Conservation (phyloP, 2,329 filamentous ascomycete genomes). For the Nectriaceae sp. region DNA sequence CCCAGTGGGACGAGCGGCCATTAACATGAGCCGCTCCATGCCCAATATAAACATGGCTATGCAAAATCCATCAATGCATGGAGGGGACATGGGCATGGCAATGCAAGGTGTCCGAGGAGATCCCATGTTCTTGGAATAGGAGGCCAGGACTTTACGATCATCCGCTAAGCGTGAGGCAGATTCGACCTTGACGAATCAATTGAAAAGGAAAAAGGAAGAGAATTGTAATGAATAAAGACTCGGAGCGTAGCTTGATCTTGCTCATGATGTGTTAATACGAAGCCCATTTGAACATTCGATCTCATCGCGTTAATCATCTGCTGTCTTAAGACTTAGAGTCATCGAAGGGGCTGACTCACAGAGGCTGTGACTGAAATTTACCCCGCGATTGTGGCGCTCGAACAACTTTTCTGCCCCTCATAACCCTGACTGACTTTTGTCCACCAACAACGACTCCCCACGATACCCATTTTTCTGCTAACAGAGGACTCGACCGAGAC, state of each 20-base stretch:
- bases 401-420: conserved; percentile 30
- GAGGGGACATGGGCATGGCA: conserved; percentile 45
- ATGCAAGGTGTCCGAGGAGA: conserved; percentile 50
- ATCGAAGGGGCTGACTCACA: conserved; percentile 19
- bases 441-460: conserved; percentile 22
- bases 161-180: neutral
- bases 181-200: too few species aligned
- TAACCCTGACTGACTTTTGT: conserved; percentile 27
- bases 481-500: conserved; percentile 12
- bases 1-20: conserved; percentile 37
- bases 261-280: conserved; percentile 37
- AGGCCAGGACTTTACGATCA: conserved; percentile 3
- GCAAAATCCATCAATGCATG: conserved; percentile 40
- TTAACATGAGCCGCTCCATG: conserved; percentile 47
- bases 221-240: conserved; percentile 34
- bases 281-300: conserved; percentile 12
- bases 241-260: conserved; percentile 22
- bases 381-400: conserved; percentile 33
- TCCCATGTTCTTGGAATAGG: conserved; percentile 55
- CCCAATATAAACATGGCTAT: conserved; percentile 48
- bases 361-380: conserved; percentile 25
- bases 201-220: conserved; percentile 6
- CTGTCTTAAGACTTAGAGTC: neutral
- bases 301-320: neutral
- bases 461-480: conserved; percentile 22